Percentiles rank a stretch among this genome's conserved stretches.
These are phyloP conservation scores for Aspergillus felis DNA, from an alignment of 2,329 filamentous ascomycete genomes.

Conservation along the genomic window DNA sequence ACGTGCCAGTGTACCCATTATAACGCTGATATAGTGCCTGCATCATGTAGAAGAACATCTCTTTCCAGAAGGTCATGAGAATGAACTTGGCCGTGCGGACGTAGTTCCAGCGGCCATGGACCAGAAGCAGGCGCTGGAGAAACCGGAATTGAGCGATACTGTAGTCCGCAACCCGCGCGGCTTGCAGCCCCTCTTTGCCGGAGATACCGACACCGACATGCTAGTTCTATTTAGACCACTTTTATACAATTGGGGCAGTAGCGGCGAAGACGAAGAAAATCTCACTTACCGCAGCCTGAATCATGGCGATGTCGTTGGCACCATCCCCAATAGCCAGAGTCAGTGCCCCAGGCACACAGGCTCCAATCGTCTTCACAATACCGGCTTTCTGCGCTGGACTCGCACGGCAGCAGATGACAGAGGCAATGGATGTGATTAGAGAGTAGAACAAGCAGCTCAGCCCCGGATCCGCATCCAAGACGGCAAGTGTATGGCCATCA, in stretches of 20 bases:
- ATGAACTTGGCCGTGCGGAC: neutral
- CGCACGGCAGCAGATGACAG: too few relatives aligned
- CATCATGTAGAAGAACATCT: too few relatives aligned
- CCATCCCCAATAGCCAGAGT: slow-evolving; percentile 88
- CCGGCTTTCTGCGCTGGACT: too few relatives aligned
- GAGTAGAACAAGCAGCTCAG: too few relatives aligned
- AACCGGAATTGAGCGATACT: slow-evolving; percentile 90
- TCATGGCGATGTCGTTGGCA: slow-evolving; percentile 95
- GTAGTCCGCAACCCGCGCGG: slow-evolving; percentile 92
- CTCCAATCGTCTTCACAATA: too few relatives aligned
- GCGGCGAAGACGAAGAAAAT: too few relatives aligned
- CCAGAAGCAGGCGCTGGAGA: slow-evolving; percentile 74
- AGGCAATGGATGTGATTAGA: too few relatives aligned
- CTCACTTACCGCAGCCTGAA: slow-evolving; percentile 68
- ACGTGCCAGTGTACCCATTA: neutral
- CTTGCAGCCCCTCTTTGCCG: slow-evolving; percentile 84
- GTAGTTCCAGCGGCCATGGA: slow-evolving; percentile 95
- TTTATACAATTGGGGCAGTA: too few relatives aligned
- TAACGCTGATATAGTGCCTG: too few relatives aligned
- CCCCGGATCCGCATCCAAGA: slow-evolving; percentile 26
- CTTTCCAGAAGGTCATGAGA: too few relatives aligned
- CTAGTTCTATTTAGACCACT: too few relatives aligned
- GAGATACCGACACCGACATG: slow-evolving; percentile 89
- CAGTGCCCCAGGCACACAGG: slow-evolving; percentile 40
- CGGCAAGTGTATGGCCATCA: slow-evolving; percentile 95